phyloP scores from a whole-genome alignment of 345 rosid species.

The Ricinus communis region DNA sequence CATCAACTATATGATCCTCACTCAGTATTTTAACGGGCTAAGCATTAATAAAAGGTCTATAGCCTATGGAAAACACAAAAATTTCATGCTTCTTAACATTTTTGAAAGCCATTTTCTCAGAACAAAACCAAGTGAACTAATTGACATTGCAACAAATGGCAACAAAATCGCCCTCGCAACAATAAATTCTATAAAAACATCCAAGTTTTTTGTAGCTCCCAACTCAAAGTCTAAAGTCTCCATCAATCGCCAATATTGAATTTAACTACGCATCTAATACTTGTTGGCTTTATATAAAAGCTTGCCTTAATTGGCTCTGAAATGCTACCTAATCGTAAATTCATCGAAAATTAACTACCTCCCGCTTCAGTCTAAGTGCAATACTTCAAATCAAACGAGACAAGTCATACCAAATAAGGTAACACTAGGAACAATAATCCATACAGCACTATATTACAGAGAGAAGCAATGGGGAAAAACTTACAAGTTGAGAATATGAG shows the following conservation, averaged over 20 bases:
- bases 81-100: not conserved
- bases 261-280: not conserved
- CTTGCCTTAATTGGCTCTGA: not conserved
- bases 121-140: not conserved
- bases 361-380: not conserved
- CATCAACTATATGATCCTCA: not conserved
- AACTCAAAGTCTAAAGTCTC: not conserved
- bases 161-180: not conserved
- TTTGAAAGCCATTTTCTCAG: not conserved
- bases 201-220: not conserved
- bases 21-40: too few relatives aligned
- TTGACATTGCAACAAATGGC: not conserved
- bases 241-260: not conserved
- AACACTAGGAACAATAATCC: not conserved
- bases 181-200: not conserved
- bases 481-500: slow-evolving; percentile 79
- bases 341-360: not conserved
- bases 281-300: not conserved
- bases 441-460: not conserved
- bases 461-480: slow-evolving; percentile 12
- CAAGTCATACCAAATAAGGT: not conserved
- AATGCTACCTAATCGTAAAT: not conserved
- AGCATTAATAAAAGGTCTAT: not conserved
- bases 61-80: not conserved
- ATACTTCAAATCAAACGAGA: not conserved